Conservation (phyloP, 306 rosid genomes). For the Glycine latifolia region DNA sequence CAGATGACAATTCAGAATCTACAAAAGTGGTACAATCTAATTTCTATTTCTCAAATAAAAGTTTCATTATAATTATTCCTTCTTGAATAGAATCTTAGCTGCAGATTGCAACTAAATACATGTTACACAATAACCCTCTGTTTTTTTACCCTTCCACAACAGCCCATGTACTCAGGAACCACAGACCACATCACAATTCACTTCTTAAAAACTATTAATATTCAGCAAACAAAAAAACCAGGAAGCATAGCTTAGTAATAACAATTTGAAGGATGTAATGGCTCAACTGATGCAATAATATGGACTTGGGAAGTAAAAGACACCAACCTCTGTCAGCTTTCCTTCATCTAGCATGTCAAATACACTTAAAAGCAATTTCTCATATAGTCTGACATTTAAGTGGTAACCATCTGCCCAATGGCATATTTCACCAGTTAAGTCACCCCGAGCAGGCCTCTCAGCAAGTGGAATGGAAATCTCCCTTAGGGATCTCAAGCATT, state of each 20-base stretch:
- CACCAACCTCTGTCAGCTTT: slow-evolving; percentile 89
- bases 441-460: slow-evolving; percentile 98
- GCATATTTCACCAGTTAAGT: slow-evolving; percentile 98
- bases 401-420: slow-evolving; percentile 99
- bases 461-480: slow-evolving; percentile 87
- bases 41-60: slow-evolving; percentile 28
- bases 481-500: slow-evolving; percentile 88
- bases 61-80: neutral
- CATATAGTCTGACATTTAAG: slow-evolving; percentile 87
- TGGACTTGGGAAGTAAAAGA: slow-evolving; percentile 44
- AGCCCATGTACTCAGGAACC: slow-evolving; percentile 28
- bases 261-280: slow-evolving; percentile 30
- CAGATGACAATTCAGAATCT: slow-evolving; percentile 38
- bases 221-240: slow-evolving; percentile 30
- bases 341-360: slow-evolving; percentile 98
- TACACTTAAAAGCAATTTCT: slow-evolving; percentile 90
- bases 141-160: slow-evolving; percentile 31
- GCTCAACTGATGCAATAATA: slow-evolving; percentile 36
- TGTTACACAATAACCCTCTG: slow-evolving; percentile 16
- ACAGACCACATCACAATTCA: too few species aligned
- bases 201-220: too few species aligned
- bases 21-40: neutral
- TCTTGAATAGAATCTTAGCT: slow-evolving; percentile 21
- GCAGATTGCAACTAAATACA: slow-evolving; percentile 36
- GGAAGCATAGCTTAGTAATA: slow-evolving; percentile 26